Conservation (phyloP, 768 basidiomycete genomes). For the Coprinopsis marcescibilis region DNA sequence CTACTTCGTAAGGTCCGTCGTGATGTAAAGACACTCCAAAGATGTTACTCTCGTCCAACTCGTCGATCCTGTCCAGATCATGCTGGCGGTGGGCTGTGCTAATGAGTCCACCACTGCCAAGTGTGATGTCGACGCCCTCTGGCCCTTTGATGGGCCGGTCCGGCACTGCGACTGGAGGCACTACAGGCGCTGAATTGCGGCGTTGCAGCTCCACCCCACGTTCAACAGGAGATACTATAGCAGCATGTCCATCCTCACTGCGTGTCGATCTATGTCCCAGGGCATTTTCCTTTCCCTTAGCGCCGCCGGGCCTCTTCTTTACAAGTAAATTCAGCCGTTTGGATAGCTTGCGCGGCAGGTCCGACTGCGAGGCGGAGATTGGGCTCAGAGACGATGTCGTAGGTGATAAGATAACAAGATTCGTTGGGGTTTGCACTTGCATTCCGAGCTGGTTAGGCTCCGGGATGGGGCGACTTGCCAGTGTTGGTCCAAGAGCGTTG, state of each 20-base stretch:
- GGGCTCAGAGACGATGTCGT: no score
- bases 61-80: conserved; percentile 63
- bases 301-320: conserved; percentile 7
- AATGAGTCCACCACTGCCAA: background rate
- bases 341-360: no score
- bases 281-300: background rate
- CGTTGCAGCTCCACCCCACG: conserved; percentile 2
- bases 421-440: no score
- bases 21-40: conserved; percentile 62
- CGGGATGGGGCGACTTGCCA: no score
- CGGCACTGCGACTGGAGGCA: no score
- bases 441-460: no score
- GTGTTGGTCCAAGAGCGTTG: no score
- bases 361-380: no score
- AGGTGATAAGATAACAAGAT: no score
- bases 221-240: background rate
- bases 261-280: background rate
- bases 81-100: background rate
- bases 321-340: conserved; percentile 13
- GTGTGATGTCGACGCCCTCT: background rate
- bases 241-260: background rate
- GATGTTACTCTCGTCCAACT: conserved; percentile 72
- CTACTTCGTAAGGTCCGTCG: conserved; percentile 69
- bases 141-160: no score
- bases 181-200: conserved; percentile 2